Evolutionary conservation across 257 asterid genomes (phyloP), one percentile per base, ranked within the genome.

Genomic region (Fraxinus americana): DNA sequence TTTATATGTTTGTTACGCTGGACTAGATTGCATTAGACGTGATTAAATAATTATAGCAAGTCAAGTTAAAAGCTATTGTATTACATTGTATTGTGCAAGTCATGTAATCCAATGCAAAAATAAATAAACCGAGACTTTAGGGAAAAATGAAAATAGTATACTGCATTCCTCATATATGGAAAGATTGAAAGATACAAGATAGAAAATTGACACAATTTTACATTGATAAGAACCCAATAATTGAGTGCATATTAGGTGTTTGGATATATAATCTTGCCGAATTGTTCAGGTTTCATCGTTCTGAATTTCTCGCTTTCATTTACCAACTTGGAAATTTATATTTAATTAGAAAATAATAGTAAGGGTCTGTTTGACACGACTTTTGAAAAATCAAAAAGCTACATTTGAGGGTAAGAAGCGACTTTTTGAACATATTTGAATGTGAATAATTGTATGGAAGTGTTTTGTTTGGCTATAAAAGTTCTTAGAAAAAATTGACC

Each of bases 271-370:
- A 89, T 85, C 87, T 90, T 93, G 90, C 87, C 86, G 81, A 93
- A 92, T 79, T 93, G 96, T 76, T 91, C 93, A 43, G 90, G 87
- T 82, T 91, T 91, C 73, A 69, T 85, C 94, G 90, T 85, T 80
- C 97, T 88, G 80, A 87, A 67, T 75, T 87, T 91, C 84, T 91
- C 97, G 71, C 98, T 93, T 79, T 91, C 87, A 66, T 78, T 90
- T 81, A 90, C 89, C 87, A 91, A 52, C 98, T 93, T 91, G 73
- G 38, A 70, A 36, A 8, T 36, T 36, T 36, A 7, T 7, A 36
- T 36, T 36, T 36, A 36, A 35, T 35, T 35, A 5, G 38, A 35
- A 35, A 35, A 35, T 35, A 35, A 35, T 35, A 35, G 7, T 35
- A 5, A 35, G 38, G 8, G 6, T 35, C 1, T 0, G 1, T 35